Evolutionary conservation across 306 rosid species (phyloP).

Genomic region (Quercus gilva): DNA sequence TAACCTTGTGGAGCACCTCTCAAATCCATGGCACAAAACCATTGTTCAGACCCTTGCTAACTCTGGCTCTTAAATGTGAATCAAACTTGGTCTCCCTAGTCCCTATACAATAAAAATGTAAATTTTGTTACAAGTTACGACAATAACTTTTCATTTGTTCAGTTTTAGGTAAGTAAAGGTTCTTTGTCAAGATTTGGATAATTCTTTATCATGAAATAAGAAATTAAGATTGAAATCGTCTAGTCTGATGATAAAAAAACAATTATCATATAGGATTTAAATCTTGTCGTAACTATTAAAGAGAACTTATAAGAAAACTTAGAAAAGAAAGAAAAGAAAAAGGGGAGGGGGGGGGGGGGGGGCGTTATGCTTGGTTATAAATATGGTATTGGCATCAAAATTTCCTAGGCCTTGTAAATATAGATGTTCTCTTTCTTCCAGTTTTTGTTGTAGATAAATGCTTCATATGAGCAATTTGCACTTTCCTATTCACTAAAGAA

Average conservation of each 20-base stretch:
- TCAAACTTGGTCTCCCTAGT: background rate
- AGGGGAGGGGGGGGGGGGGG: no score
- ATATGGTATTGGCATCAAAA: no score
- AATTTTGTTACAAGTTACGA: constrained; percentile 1
- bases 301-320: no score
- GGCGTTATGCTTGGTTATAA: no score
- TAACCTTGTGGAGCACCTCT: constrained; percentile 86
- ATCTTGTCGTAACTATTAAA: no score
- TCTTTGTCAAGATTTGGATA: background rate
- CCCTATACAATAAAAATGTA: background rate
- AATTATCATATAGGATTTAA: no score
- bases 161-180: constrained; percentile 4
- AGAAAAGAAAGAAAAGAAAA: no score
- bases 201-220: no score
- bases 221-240: no score
- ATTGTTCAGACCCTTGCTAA: constrained; percentile 66
- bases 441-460: background rate
- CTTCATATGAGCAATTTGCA: background rate
- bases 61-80: constrained; percentile 38
- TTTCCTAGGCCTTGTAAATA: no score
- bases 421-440: background rate
- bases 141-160: background rate
- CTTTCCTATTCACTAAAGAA: background rate
- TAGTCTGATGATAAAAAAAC: no score
- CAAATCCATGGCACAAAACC: constrained; percentile 92